Evolutionary conservation across 768 basidiomycete species (phyloP), one percentile per base, ranked within the genome.

Genomic region (Suillus bovinus): DNA sequence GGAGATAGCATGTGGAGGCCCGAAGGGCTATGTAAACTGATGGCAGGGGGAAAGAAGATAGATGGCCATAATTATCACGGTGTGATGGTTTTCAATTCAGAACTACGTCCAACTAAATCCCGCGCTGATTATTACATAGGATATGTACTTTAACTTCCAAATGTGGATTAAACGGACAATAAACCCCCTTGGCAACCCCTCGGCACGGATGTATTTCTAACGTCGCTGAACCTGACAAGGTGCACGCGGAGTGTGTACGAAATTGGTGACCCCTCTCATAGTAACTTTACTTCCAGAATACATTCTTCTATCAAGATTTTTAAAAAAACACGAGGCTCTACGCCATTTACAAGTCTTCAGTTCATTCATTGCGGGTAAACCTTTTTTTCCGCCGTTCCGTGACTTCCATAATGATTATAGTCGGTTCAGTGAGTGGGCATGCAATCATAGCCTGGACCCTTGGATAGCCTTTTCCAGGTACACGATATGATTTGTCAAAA

Each of bases 1-100:
- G 64, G 55, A 20, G 20, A 46, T 39, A 47, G 31, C 62, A 62
- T 58, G 42, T 49, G 29, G 54, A 53, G 2, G 64, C 60, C 63
- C 62, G 74, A 70, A 41, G 72, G 63, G 62, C 58, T 46, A 65
- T 74, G 67, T 65, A 71, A 67, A 62, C 77, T 78, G 78, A 81
- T 80, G 68, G 67, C 61, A 63, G 68, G 61, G 61, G 47, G 61
- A n/a, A 66, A 66, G 71, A 67, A 61, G 63, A 63, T 62, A 47
- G 61, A 60, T 29, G 42, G 36, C 60, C 71, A 68, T 64, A 58
- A 61, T 59, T 61, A 56, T 67, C 68, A n/a, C 39, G 39, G n/a
- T 55, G 54, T 56, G 55, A 56, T 56, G 38, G 55, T 20, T 55
- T 56, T 56, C 55, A 29, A 50, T 50, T 5, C 27, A 47, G 24